Evolutionary conservation across 495 filamentous ascomycete species (phyloP), one percentile per base, ranked within the genome.

Genomic region (Talaromyces liani): DNA sequence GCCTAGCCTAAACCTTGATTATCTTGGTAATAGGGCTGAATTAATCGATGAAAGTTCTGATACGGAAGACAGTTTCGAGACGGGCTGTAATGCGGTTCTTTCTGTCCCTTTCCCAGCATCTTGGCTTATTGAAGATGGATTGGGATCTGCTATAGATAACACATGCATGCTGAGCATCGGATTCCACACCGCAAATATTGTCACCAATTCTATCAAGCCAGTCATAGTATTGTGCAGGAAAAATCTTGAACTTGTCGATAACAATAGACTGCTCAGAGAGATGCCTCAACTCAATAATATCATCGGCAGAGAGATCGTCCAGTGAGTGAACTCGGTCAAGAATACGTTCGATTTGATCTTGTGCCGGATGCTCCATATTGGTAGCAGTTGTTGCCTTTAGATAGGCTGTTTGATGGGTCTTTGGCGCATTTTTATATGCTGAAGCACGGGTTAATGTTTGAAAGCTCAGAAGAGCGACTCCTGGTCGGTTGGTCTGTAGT

Each of bases 181-280:
- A 39, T 29, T 34, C 33, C 8, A 59, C 57, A 59, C 57, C 31
- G 16, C 14, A 27, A 25, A 59, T 58, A 58, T 27, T 18, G 25
- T 58, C 31, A 59, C 57, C 29, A 36, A 59, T 16, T 59, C 36
- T 59, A 29, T 41, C 57, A 34, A 59, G 57, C 31, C 57, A 59
- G 57, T 59, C 25, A 9, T 18, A 24, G 25, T 59, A 59, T 27
- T 36, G 16, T 10, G 27, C 33, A 34, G 57, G 57, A n/a, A 27
- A 36, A 18, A 39, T 18, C 31, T 59, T 59, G 57, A 59, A 59
- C 16, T 6, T 39, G 57, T 56, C 7, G 3, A 56, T 56, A 31
- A 29, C 16, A 56, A 56, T 25, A 27, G 53, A 31, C 20, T 29
- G 25, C 53, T 56, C 53, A 56, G 53, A 25, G 25, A 56, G 12